These are phyloP conservation scores for Leptographium radiaticola DNA, from an alignment of 2,329 filamentous ascomycete genomes.

Conservation along the genomic window DNA sequence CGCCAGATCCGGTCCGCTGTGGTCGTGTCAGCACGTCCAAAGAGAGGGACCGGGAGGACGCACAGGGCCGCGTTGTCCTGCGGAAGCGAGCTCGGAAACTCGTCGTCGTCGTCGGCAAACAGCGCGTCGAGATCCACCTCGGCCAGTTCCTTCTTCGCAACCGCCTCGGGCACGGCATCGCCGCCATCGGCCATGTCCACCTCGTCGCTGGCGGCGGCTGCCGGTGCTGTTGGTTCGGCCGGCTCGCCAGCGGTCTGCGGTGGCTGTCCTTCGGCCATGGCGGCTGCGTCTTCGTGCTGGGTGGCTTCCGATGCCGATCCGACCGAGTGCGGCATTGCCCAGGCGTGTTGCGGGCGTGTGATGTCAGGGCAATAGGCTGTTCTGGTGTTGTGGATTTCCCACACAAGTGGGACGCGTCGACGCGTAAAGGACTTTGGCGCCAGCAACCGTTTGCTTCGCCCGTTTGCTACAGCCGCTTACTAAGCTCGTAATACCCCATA, in stretches of 20 bases:
- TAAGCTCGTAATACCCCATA: too few relatives aligned
- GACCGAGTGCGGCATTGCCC: constrained; percentile 33
- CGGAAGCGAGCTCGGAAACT: constrained; percentile 34
- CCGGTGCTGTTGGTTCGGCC: not conserved
- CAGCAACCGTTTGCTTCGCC: too few relatives aligned
- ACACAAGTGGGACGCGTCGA: constrained; percentile 9
- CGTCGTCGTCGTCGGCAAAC: constrained; percentile 45
- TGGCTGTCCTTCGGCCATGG: constrained; percentile 12
- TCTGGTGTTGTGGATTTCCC: not conserved
- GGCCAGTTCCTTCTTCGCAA: constrained; percentile 20
- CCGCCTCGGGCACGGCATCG: not conserved
- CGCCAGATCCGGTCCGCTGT: constrained; percentile 6
- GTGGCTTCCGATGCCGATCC: constrained; percentile 17
- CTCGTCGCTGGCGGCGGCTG: not conserved
- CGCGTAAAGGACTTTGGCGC: constrained; percentile 9
- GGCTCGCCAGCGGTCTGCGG: not conserved
- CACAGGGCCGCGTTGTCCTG: not conserved
- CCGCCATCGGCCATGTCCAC: not conserved
- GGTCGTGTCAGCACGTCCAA: not conserved
- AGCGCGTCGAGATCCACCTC: constrained; percentile 44
- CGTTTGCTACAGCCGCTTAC: too few relatives aligned
- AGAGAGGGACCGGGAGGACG: not conserved
- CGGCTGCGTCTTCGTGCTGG: constrained; percentile 13
- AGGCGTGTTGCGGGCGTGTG: not conserved
- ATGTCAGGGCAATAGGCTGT: too few relatives aligned